Percentiles rank a stretch among this genome's conserved stretches.
Evolutionary conservation across 164 flowering plant species (phyloP).

Genomic region (Stephania japonica): DNA sequence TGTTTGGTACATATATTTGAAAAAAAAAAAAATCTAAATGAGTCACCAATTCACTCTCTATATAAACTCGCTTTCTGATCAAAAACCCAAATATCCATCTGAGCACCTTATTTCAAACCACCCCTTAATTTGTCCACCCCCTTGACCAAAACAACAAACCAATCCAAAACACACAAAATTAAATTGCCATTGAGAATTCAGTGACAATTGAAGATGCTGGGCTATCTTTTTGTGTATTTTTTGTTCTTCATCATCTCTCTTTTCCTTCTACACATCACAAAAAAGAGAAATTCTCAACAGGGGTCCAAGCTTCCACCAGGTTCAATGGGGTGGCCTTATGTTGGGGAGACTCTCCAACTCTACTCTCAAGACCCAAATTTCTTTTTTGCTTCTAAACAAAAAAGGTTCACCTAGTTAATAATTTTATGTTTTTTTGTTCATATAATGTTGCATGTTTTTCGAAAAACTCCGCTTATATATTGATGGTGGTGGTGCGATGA

Average conservation of each 20-base stretch:
- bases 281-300: conserved; percentile 14
- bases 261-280: conserved; percentile 16
- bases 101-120: not conserved
- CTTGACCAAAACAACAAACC: not conserved
- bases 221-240: not conserved
- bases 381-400: conserved; percentile 60
- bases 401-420: conserved; percentile 29
- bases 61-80: not conserved
- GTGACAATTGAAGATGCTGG: conserved; percentile 14
- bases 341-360: conserved; percentile 74
- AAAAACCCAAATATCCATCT: not conserved
- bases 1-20: not conserved
- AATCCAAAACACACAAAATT: not conserved
- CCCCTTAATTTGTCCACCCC: not conserved
- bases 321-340: conserved; percentile 83
- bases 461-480: not conserved
- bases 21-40: not conserved
- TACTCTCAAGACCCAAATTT: conserved; percentile 68
- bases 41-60: not conserved
- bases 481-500: too few species aligned
- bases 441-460: not conserved
- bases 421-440: not conserved
- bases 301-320: conserved; percentile 69
- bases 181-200: not conserved
- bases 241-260: conserved; percentile 20